Base-by-base conservation (phyloP, 2,329 filamentous ascomycete species). In the Zasmidium cellare region DNA sequence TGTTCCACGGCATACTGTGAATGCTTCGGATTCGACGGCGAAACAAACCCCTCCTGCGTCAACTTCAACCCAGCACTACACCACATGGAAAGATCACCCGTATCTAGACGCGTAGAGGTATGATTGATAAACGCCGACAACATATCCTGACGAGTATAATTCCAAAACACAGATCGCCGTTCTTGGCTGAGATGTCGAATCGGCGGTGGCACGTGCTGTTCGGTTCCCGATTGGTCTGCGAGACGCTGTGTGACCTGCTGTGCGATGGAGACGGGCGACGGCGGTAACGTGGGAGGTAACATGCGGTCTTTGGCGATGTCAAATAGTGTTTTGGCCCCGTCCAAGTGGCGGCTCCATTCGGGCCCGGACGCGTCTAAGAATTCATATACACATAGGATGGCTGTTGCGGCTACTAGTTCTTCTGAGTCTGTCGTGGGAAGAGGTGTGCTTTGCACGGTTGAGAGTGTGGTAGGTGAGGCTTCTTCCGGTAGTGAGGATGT, bases 321-420 rank as follows among this genome's bases (percentile, higher is more conserved):
- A 53, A 87, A 79, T 19, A 88, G 75, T 0, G 84, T 83, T 62
- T 87, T 87, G 0, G 87, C 82, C 0, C 85, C 86, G 63, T 84
- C 87, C 5, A 89, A 73, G 73, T 89, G 87, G 3, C 84, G 78
- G 28, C 82, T 80, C 85, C 85, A 89, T 19, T 85, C 85, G 0
- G 79, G 78, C 1, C 81, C 82, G 1, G 84, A 86, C 1, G 84
- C 83, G 69, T 88, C 85, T n/a, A 88, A 75, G 58, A 88, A 84
- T 61, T 89, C 86, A 67, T 88, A 88, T 0, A 86, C 83, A 58
- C 85, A 88, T 1, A 89, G 72, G 14, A 89, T 87, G 0, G 86
- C 85, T 1, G 85, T 85, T 1, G 86, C 85, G 9, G 85, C 84
- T 20, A 88, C 76, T 2, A 87, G 77, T 57, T 88, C 84, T 62